A percentile compares a stretch with the other conserved stretches of the same genome.
Conservation (phyloP, 305 asterid genomes). For the Fraxinus velutina region DNA sequence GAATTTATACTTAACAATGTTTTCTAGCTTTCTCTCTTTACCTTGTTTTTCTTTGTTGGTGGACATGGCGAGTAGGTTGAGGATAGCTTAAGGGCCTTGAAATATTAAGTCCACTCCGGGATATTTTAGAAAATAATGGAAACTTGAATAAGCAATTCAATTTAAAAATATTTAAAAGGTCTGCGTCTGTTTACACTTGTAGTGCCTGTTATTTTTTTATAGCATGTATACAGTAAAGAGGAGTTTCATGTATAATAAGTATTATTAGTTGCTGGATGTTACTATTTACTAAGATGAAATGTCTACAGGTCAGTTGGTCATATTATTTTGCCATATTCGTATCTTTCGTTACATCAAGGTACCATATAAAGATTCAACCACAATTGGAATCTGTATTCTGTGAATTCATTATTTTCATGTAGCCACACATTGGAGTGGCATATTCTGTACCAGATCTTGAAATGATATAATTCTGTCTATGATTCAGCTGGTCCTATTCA, state of each 20-base stretch:
- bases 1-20: not conserved
- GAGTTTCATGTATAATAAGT: not conserved
- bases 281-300: not conserved
- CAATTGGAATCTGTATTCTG: not conserved
- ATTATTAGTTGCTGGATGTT: not conserved
- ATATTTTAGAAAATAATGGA: not conserved
- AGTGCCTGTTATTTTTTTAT: not conserved
- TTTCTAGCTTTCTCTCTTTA: not conserved
- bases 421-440: not conserved
- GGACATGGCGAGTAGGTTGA: not conserved
- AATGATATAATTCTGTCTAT: not conserved
- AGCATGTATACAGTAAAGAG: not conserved
- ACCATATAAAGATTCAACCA: not conserved
- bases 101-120: not conserved
- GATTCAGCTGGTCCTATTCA: constrained; percentile 1
- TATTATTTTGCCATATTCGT: not conserved
- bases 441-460: not conserved
- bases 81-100: not conserved
- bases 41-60: not conserved
- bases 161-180: not conserved
- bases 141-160: not conserved
- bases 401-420: not conserved
- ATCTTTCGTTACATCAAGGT: not conserved
- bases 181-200: not conserved
- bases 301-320: not conserved